Base-by-base conservation (phyloP, 2,329 filamentous ascomycete species). In the Leptographium flavum region DNA sequence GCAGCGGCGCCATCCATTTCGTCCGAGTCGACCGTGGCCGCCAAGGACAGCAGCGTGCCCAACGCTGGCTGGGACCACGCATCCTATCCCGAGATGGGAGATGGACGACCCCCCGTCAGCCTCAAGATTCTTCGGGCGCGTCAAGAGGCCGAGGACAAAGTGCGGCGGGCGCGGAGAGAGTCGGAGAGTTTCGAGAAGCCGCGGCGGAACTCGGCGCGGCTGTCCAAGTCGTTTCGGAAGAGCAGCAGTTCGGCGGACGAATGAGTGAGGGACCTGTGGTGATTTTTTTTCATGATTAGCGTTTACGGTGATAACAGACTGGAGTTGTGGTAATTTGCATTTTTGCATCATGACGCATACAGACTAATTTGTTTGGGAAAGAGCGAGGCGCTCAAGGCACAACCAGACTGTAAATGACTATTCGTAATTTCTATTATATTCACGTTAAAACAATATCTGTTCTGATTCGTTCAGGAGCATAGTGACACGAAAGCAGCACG, bases 81-180 rank as follows among this genome's bases (percentile, higher is more conserved):
- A n/a, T 22, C 19, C 19, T 37, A 23, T 13, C 5, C 35, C 9
- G 9, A 19, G 13, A 23, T 21, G 7, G 2, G 15, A 11, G 35
- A 23, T 13, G 35, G 35, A 37, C 7, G 19, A 3, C 35, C 23
- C 6, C 23, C 23, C 14, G 23, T 19, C 23, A 39, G 15, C n/a
- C 37, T 39, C 7, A 48, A 49, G 19, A 42, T 45, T 11, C 9
- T 36, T 19, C 44, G 40, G 39, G 42, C 42, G 1, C 46, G 37
- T 5, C 36, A 25, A 6, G 46, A 48, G 22, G 42, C 45, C 23
- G 45, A 50, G 31, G 47, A 48, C 11, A 48, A 43, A n/a, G 32
- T 50, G 39, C 42, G 47, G n/a, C 46, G 45, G 23, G 49, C 49
- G 6, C 42, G 47, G 10, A 31, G 49, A 6, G 49, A 42, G 14